phyloP scores from a whole-genome alignment of 1,284 basidiomycete genomes.

The Puccinia brachypodii region DNA sequence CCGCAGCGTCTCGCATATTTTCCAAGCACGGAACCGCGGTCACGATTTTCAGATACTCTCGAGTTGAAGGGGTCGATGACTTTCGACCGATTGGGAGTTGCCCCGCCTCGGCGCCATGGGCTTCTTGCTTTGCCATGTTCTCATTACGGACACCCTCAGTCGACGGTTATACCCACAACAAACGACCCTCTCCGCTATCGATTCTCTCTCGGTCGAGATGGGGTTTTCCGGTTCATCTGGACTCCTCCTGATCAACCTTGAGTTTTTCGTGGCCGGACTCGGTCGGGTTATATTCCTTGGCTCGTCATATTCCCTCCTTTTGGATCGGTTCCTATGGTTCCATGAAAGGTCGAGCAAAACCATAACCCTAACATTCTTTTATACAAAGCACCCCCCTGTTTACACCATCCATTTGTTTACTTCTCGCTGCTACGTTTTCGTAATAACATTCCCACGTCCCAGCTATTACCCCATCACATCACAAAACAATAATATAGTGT shows the following conservation, averaged over 20 bases:
- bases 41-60: neutral
- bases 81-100: slow-evolving; percentile 48
- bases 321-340: slow-evolving; percentile 47
- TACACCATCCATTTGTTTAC: neutral
- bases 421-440: neutral
- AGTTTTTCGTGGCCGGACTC: neutral
- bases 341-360: slow-evolving; percentile 48
- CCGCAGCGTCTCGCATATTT: neutral
- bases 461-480: too few species aligned
- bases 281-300: slow-evolving; percentile 48
- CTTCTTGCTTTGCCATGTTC: slow-evolving; percentile 39
- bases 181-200: slow-evolving; percentile 10
- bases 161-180: slow-evolving; percentile 40
- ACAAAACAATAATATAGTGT: too few species aligned
- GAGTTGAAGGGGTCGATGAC: neutral
- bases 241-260: neutral
- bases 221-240: neutral
- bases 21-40: slow-evolving; percentile 34
- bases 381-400: neutral
- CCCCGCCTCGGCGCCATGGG: slow-evolving; percentile 36
- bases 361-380: slow-evolving; percentile 44
- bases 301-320: slow-evolving; percentile 31
- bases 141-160: slow-evolving; percentile 49
- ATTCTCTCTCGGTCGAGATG: neutral
- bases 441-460: too few species aligned